Percentiles rank a stretch among this genome's conserved stretches.
Evolutionary conservation across 768 basidiomycete species (phyloP).

Genomic region (Pulveroboletus sp.): DNA sequence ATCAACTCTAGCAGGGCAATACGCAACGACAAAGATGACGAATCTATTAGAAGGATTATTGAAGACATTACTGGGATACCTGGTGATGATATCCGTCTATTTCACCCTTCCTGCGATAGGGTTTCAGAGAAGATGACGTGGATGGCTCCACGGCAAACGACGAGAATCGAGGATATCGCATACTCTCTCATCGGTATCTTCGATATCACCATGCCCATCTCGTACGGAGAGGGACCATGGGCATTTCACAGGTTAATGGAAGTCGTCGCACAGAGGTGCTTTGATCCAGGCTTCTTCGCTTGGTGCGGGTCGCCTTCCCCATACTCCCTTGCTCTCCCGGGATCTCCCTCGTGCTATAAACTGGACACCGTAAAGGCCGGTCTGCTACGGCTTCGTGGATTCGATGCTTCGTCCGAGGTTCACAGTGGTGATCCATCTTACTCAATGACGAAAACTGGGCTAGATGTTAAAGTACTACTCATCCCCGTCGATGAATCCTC

Average conservation of each 20-base stretch:
- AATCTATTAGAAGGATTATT: not conserved
- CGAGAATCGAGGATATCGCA: constrained; percentile 1
- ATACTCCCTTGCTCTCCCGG: not conserved
- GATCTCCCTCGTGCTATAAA: constrained; percentile 1
- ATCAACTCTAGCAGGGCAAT: not conserved
- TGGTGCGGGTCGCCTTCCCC: constrained; percentile 1
- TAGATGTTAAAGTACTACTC: not conserved
- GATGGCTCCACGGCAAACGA: constrained; percentile 1
- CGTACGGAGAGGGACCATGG: not conserved
- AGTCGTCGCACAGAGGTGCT: not conserved
- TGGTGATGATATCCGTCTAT: not conserved
- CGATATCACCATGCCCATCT: constrained; percentile 2
- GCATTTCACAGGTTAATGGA: constrained; percentile 3
- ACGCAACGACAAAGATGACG: constrained; percentile 2
- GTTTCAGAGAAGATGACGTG: constrained; percentile 7
- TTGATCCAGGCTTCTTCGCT: constrained; percentile 1
- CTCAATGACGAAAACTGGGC: not conserved
- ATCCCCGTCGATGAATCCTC: constrained; percentile 1
- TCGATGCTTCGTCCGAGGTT: not conserved
- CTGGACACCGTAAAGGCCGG: not conserved
- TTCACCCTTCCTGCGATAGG: not conserved
- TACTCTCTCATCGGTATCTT: constrained; percentile 7
- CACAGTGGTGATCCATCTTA: not conserved
- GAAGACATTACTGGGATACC: not conserved
- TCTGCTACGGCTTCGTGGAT: constrained; percentile 1